Evolutionary conservation across 495 filamentous ascomycete species (phyloP).

Genomic region (Physcia stellaris): DNA sequence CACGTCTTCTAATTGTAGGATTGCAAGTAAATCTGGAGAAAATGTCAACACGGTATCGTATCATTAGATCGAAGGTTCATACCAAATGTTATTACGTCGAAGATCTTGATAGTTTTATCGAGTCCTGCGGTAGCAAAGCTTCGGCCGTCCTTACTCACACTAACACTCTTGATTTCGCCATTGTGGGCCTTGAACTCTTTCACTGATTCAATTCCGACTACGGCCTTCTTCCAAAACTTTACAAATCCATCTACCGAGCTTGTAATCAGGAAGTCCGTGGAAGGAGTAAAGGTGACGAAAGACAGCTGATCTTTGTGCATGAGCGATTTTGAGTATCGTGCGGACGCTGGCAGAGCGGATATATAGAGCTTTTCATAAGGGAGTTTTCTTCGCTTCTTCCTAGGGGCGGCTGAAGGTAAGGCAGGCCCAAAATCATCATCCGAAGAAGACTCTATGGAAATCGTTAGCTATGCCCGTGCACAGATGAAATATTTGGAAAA

Average conservation of each 20-base stretch:
- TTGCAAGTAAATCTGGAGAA: slow-evolving; percentile 59
- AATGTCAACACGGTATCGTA: no score
- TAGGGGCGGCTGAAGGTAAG: slow-evolving; percentile 57
- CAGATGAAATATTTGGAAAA: not conserved
- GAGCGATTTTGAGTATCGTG: slow-evolving; percentile 85
- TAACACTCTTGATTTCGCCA: slow-evolving; percentile 71
- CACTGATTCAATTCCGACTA: slow-evolving; percentile 84
- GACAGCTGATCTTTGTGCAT: slow-evolving; percentile 96
- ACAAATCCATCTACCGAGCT: slow-evolving; percentile 85
- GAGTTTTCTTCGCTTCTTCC: slow-evolving; percentile 79
- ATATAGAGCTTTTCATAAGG: slow-evolving; percentile 92
- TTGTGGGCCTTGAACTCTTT: slow-evolving; percentile 91
- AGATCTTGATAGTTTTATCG: slow-evolving; percentile 87
- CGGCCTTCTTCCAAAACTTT: slow-evolving; percentile 98
- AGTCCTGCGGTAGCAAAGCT: slow-evolving; percentile 82
- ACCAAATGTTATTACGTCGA: slow-evolving; percentile 90
- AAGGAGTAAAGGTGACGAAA: slow-evolving; percentile 73
- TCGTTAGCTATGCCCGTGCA: not conserved
- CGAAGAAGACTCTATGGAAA: slow-evolving; percentile 48
- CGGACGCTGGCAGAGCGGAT: slow-evolving; percentile 68
- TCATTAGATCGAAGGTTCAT: no score
- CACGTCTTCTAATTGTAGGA: slow-evolving; percentile 57
- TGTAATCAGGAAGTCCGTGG: slow-evolving; percentile 89
- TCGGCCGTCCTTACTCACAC: slow-evolving; percentile 75
- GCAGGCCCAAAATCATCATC: slow-evolving; percentile 94